Evolutionary conservation across 2,329 filamentous ascomycete genomes (phyloP).

Genomic region (Penicillium sumatraense): DNA sequence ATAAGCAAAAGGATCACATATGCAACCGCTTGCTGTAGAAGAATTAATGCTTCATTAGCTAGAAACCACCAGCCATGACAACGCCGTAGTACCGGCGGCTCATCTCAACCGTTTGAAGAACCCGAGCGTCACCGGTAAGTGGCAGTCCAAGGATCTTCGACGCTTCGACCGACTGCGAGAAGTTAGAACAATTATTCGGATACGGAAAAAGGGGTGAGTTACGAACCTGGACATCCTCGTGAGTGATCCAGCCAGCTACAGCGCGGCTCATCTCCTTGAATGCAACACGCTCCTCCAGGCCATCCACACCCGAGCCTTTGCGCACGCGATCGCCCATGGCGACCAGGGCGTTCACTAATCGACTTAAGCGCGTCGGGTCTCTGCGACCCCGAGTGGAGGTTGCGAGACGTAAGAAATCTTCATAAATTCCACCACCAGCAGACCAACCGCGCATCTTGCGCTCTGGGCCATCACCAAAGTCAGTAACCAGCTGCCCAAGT

Average conservation of each 20-base stretch:
- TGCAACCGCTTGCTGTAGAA: background rate
- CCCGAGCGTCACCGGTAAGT: constrained; percentile 72
- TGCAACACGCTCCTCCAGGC: constrained; percentile 69
- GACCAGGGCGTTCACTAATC: constrained; percentile 54
- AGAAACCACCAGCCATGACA: constrained; percentile 59
- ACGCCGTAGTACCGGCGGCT: constrained; percentile 71
- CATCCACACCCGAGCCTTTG: constrained; percentile 57
- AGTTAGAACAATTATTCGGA: constrained; percentile 10
- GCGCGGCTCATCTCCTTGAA: constrained; percentile 80
- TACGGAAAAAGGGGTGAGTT: background rate
- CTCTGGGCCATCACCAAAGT: constrained; percentile 68
- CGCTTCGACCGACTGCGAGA: constrained; percentile 36
- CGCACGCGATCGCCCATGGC: constrained; percentile 46
- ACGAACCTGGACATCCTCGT: constrained; percentile 63
- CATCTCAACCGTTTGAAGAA: constrained; percentile 72
- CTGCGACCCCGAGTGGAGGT: constrained; percentile 44
- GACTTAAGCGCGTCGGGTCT: constrained; percentile 47
- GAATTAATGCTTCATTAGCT: constrained; percentile 7
- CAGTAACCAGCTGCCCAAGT: constrained; percentile 70
- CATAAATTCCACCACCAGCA: constrained; percentile 79
- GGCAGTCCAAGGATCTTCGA: constrained; percentile 47
- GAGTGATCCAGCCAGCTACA: constrained; percentile 69
- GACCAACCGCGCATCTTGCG: constrained; percentile 73
- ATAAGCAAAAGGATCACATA: constrained; percentile 8
- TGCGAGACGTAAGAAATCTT: constrained; percentile 61